Base-by-base conservation (phyloP, 2,329 filamentous ascomycete species). In the Diplodia sapinea region DNA sequence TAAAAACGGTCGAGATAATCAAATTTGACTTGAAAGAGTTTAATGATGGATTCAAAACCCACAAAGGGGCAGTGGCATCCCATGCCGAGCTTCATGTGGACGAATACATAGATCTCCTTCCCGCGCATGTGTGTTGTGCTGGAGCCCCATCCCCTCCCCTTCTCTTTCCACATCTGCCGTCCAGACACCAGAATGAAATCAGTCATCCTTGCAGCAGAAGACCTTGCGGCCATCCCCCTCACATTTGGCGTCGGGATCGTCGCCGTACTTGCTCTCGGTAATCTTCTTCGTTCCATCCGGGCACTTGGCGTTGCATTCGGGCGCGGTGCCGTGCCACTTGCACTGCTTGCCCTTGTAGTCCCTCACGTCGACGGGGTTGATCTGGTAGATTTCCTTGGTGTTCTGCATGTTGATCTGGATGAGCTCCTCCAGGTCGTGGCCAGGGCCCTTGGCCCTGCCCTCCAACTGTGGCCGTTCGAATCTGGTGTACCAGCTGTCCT, bases 191-290 rank as follows among this genome's bases (percentile, higher is more conserved):
- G n/a, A n/a, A n/a, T n/a, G n/a, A n/a, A n/a, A n/a, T n/a, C n/a
- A n/a, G n/a, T n/a, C n/a, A n/a, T 8, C 11, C 33, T 36, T 36
- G 72, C 3, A 47, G 17, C 40, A 47, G 40, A 47, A 47, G 40
- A 47, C 40, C 40, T 47, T 47, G 5, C 12, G 15, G 7, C 17
- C 40, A n/a, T 47, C 15, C 2, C 8, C 40, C 6, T 17, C 17
- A 9, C 40, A 47, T 6, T 47, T 47, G 17, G 5, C 40, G 7
- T 47, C 8, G 40, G 8, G 5, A 6, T n/a, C 17, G 17, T 47
- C 40, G 6, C 40, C 40, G 17, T 47, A 47, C 15, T 47, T 17
- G 40, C 40, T 47, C 40, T 15, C 15, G 8, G 40, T 47, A n/a
- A 47, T 47, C 40, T 47, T n/a, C 15, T 47, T 47, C 2, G 43